Conservation (phyloP, 345 rosid species). For the Camelina neglecta region DNA sequence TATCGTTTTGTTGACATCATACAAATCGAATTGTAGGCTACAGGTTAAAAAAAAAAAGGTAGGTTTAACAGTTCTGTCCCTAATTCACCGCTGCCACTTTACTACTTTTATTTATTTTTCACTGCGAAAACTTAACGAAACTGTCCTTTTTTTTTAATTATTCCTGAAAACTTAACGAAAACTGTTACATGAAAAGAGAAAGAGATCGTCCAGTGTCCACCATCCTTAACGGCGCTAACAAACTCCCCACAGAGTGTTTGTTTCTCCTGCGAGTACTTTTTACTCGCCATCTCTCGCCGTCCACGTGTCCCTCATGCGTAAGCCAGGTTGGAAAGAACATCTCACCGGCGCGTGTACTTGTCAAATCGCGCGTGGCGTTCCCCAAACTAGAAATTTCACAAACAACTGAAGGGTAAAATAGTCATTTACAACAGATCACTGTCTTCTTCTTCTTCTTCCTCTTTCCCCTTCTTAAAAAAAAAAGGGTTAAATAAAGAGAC, state of each 20-base stretch:
- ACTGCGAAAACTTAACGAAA: slow-evolving; percentile 32
- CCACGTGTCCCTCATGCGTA: slow-evolving; percentile 47
- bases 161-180: slow-evolving; percentile 38
- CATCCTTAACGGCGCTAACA: slow-evolving; percentile 44
- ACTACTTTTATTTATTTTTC: not conserved
- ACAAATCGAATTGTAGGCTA: slow-evolving; percentile 14
- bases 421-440: slow-evolving; percentile 38
- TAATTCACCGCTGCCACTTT: slow-evolving; percentile 32
- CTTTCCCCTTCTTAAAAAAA: slow-evolving; percentile 31
- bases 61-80: slow-evolving; percentile 26
- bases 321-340: slow-evolving; percentile 37
- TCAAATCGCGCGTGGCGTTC: slow-evolving; percentile 24
- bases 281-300: slow-evolving; percentile 3
- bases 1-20: too few relatives aligned
- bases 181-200: slow-evolving; percentile 23
- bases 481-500: slow-evolving; percentile 12
- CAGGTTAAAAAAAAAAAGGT: slow-evolving; percentile 23
- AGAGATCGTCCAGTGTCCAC: slow-evolving; percentile 22
- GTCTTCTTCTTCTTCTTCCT: slow-evolving; percentile 38
- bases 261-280: slow-evolving; percentile 19
- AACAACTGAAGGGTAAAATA: slow-evolving; percentile 23
- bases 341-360: slow-evolving; percentile 19
- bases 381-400: not conserved
- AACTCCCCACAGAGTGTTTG: slow-evolving; percentile 1
- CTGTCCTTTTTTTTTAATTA: slow-evolving; percentile 8